Percentiles rank a stretch among this genome's conserved stretches.
phyloP scores from a whole-genome alignment of 306 rosid species.

The Abrus precatorius region DNA sequence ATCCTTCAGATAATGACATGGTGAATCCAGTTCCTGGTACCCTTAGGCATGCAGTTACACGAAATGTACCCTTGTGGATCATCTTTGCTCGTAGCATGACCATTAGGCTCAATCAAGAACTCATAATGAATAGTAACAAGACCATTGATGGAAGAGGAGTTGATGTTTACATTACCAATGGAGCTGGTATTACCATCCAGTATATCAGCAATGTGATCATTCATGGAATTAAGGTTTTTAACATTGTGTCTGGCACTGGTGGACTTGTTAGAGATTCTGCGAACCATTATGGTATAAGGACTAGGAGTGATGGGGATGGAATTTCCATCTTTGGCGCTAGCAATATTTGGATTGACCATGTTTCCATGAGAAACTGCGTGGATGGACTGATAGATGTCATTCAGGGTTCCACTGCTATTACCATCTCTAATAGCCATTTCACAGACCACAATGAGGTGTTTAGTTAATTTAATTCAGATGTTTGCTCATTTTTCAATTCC shows the following conservation, averaged over 20 bases:
- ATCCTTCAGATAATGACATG: constrained; percentile 65
- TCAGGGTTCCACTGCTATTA: constrained; percentile 83
- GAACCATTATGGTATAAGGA: constrained; percentile 68
- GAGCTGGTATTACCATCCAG: constrained; percentile 88
- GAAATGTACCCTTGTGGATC: constrained; percentile 78
- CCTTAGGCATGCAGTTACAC: constrained; percentile 79
- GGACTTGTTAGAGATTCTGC: constrained; percentile 68
- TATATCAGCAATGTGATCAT: constrained; percentile 72
- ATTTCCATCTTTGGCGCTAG: constrained; percentile 82
- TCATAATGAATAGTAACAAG: constrained; percentile 66
- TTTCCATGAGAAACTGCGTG: constrained; percentile 69
- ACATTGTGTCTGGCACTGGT: constrained; percentile 56
- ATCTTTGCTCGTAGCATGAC: constrained; percentile 67
- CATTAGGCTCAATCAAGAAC: constrained; percentile 73
- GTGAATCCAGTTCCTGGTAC: constrained; percentile 71
- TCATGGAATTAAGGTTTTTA: constrained; percentile 64
- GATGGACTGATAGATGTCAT: constrained; percentile 84
- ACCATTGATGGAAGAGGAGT: constrained; percentile 89
- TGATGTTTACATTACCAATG: constrained; percentile 56
- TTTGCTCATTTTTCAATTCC: neutral
- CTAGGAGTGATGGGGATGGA: constrained; percentile 83
- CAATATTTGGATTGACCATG: constrained; percentile 86
- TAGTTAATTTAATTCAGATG: neutral
- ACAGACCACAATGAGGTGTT: constrained; percentile 78
- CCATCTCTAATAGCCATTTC: constrained; percentile 90